Percentiles rank a stretch among this genome's conserved stretches.
Evolutionary conservation across 192 early-diverging fungal species (phyloP).

Genomic region (Linnemannia schmuckeri): DNA sequence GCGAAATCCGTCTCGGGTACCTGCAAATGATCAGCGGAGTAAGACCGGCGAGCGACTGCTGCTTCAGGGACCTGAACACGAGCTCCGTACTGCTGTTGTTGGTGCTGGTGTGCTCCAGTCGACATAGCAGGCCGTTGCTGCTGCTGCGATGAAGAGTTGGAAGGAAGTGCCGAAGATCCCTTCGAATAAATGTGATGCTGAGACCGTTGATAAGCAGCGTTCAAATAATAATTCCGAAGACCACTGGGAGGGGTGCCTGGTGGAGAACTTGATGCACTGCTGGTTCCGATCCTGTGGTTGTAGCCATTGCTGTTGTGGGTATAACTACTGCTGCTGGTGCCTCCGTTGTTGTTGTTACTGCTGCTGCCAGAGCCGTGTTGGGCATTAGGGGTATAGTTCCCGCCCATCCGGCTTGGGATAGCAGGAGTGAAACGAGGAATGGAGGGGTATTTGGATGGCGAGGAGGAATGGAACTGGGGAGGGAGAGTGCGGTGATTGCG

Average conservation of each 20-base stretch:
- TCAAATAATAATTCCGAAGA: slow-evolving; percentile 33
- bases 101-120: neutral
- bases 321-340: neutral
- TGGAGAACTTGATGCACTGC: slow-evolving; percentile 51
- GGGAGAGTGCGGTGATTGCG: slow-evolving; percentile 35
- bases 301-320: neutral
- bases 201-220: slow-evolving; percentile 42
- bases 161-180: slow-evolving; percentile 14
- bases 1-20: slow-evolving; percentile 28
- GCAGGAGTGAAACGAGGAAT: slow-evolving; percentile 43
- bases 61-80: slow-evolving; percentile 2
- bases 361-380: neutral
- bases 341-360: neutral
- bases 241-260: slow-evolving; percentile 48
- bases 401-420: slow-evolving; percentile 27
- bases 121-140: slow-evolving; percentile 18
- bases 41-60: slow-evolving; percentile 13
- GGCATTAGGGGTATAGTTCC: slow-evolving; percentile 31
- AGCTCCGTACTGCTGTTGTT: neutral
- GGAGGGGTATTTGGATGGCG: slow-evolving; percentile 35
- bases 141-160: neutral
- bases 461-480: neutral
- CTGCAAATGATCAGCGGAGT: slow-evolving; percentile 31
- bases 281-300: slow-evolving; percentile 18
- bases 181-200: slow-evolving; percentile 21